A percentile compares a stretch with the other conserved stretches of the same genome.
These are phyloP conservation scores for Euphrasia arctica DNA, from an alignment of 305 asterid species.

Conservation along the genomic window DNA sequence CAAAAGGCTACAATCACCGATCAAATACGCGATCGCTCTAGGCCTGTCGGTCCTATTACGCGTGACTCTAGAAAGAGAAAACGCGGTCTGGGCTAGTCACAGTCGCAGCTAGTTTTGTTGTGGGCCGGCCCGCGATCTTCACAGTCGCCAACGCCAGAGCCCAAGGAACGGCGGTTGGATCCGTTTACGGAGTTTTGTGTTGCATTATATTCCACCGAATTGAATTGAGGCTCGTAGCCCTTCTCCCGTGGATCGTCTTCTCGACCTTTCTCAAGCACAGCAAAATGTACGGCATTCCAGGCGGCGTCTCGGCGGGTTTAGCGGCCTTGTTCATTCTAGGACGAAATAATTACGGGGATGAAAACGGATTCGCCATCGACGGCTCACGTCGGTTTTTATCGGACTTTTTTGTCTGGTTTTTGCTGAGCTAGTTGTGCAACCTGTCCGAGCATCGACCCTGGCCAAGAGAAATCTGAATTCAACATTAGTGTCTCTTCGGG, in stretches of 20 bases:
- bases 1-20: constrained; percentile 37
- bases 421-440: too few relatives aligned
- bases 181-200: too few relatives aligned
- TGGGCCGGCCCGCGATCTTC: too few relatives aligned
- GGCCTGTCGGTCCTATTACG: constrained; percentile 51
- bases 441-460: too few relatives aligned
- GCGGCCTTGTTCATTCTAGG: constrained; percentile 55
- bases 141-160: too few relatives aligned
- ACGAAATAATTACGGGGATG: constrained; percentile 43
- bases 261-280: constrained; percentile 48
- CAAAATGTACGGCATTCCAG: constrained; percentile 53
- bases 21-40: constrained; percentile 45
- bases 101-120: constrained; percentile 22
- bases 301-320: constrained; percentile 52
- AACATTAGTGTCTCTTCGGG: too few relatives aligned
- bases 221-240: constrained; percentile 39
- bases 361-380: constrained; percentile 48
- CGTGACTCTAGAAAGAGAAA: constrained; percentile 33
- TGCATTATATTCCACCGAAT: constrained; percentile 29
- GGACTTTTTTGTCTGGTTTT: constrained; percentile 10
- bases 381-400: constrained; percentile 35
- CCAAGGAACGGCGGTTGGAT: too few relatives aligned
- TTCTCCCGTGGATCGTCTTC: constrained; percentile 57
- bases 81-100: constrained; percentile 54
- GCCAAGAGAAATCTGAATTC: too few relatives aligned